Percentiles rank a stretch among this genome's conserved stretches.
Evolutionary conservation across 2,329 filamentous ascomycete genomes (phyloP).

Genomic region (Colletotrichum spinosum): DNA sequence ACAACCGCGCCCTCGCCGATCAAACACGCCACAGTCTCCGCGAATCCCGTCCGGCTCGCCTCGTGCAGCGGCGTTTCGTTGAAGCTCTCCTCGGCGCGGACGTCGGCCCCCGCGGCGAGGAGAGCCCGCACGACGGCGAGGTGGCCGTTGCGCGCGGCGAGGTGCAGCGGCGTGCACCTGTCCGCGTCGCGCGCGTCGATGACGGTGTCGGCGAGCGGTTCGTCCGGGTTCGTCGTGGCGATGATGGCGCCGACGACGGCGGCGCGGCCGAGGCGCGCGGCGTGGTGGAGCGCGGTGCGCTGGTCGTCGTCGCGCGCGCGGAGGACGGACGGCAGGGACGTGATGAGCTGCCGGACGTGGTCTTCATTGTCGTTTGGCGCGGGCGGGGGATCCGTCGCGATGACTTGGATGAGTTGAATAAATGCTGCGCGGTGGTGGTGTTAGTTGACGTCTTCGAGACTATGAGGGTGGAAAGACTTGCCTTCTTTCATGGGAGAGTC

Average conservation of each 20-base stretch:
- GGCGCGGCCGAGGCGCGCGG: constrained; percentile 31
- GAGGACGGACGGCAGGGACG: constrained; percentile 37
- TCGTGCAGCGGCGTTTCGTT: constrained; percentile 36
- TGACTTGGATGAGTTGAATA: constrained; percentile 36
- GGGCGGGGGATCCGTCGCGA: constrained; percentile 21
- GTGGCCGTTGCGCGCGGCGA: constrained; percentile 38
- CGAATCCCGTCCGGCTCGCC: constrained; percentile 31
- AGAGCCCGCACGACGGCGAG: constrained; percentile 31
- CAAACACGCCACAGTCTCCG: constrained; percentile 21
- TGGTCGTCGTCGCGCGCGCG: constrained; percentile 32
- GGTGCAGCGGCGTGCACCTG: constrained; percentile 36
- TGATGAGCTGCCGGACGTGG: constrained; percentile 35
- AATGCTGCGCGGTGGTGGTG: constrained; percentile 17
- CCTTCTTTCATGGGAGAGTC: constrained; percentile 39
- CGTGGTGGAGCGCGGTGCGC: constrained; percentile 36
- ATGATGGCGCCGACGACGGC: constrained; percentile 32
- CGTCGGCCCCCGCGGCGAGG: constrained; percentile 31
- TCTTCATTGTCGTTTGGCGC: constrained; percentile 12
- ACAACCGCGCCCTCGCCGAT: constrained; percentile 35
- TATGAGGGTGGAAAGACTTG: background rate
- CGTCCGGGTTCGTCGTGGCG: constrained; percentile 5
- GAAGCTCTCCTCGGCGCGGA: constrained; percentile 37
- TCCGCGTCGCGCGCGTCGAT: constrained; percentile 35
- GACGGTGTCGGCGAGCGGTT: background rate
- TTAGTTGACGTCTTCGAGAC: background rate